Conservation (phyloP, 306 rosid genomes). For the Acmispon strigosus region DNA sequence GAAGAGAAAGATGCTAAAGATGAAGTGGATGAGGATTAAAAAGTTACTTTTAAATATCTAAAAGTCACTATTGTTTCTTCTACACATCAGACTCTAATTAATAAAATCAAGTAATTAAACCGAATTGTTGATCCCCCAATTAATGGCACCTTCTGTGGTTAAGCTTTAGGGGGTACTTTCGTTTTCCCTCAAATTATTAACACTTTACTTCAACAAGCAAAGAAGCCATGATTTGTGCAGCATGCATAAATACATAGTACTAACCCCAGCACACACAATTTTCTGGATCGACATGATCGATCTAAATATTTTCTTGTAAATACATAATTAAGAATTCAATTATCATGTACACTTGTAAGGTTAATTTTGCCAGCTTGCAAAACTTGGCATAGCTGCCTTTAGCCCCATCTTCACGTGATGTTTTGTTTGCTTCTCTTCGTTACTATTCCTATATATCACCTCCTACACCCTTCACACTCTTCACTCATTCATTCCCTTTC, state of each 20-base stretch:
- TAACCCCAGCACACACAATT: too few species aligned
- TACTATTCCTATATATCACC: constrained; percentile 27
- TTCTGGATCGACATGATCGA: too few species aligned
- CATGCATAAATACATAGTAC: too few species aligned
- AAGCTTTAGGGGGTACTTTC: not conserved
- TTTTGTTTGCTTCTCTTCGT: constrained; percentile 44
- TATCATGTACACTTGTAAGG: not conserved
- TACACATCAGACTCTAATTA: not conserved
- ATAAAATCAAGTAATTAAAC: not conserved
- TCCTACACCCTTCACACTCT: not conserved
- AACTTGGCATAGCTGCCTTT: constrained; percentile 31
- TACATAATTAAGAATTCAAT: too few species aligned
- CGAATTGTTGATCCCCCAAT: not conserved
- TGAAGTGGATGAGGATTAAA: too few species aligned
- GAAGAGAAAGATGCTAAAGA: too few species aligned
- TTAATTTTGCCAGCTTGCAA: constrained; percentile 49
- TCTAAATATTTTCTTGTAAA: too few species aligned
- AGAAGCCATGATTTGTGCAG: too few species aligned
- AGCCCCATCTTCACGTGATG: constrained; percentile 84
- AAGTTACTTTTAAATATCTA: too few species aligned
- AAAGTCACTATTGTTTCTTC: not conserved
- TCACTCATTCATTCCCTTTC: too few species aligned
- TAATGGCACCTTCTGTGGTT: not conserved
- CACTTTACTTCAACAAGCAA: not conserved
- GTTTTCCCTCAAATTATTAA: not conserved